phyloP scores from a whole-genome alignment of 2,329 filamentous ascomycete genomes.

The Pseudopyricularia javanii region DNA sequence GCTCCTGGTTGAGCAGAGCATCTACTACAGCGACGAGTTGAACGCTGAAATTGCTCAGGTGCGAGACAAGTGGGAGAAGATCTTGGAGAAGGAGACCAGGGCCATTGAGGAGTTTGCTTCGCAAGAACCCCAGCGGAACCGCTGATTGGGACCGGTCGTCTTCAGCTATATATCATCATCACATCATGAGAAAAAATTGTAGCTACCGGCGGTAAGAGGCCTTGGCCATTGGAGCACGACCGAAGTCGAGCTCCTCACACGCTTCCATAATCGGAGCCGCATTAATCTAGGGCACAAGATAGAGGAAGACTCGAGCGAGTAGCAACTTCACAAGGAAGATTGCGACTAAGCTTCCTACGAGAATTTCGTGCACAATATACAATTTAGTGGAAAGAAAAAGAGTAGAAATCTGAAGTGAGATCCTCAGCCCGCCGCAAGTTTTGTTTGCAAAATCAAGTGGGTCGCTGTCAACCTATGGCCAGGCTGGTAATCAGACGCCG shows the following conservation, averaged over 20 bases:
- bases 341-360: constrained; percentile 57
- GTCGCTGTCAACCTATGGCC: neutral
- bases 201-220: constrained; percentile 65
- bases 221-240: constrained; percentile 40
- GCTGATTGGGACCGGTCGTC: neutral
- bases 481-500: neutral
- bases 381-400: constrained; percentile 35
- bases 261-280: constrained; percentile 60
- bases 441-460: neutral
- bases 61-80: constrained; percentile 7
- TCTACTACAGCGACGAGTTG: constrained; percentile 11
- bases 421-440: neutral
- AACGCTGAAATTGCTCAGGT: constrained; percentile 11
- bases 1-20: constrained; percentile 8
- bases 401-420: constrained; percentile 11
- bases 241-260: constrained; percentile 40
- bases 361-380: constrained; percentile 53
- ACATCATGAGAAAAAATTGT: constrained; percentile 30
- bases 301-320: constrained; percentile 56
- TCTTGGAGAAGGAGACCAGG: constrained; percentile 13
- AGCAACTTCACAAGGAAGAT: constrained; percentile 21
- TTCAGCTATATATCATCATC: neutral
- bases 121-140: constrained; percentile 6
- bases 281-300: constrained; percentile 57
- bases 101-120: constrained; percentile 10